Conservation (phyloP, 169 alveolate species). For the Theileria parva region DNA sequence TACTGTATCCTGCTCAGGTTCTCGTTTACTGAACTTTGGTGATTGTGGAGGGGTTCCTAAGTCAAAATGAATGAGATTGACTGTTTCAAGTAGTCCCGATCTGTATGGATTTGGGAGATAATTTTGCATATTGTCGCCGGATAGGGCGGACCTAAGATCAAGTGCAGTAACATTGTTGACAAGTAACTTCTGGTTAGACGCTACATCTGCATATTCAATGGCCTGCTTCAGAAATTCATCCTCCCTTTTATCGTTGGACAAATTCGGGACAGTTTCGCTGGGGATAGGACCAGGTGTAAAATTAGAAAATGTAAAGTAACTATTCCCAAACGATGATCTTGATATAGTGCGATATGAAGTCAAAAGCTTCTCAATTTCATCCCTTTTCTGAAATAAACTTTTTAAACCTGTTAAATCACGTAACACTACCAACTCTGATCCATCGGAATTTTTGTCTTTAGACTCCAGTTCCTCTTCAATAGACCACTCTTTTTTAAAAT, state of each 20-base stretch:
- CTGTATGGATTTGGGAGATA: conserved; percentile 52
- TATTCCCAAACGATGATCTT: background rate
- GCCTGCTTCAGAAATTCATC: conserved; percentile 18
- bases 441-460: background rate
- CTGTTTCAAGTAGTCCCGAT: conserved; percentile 35
- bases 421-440: conserved; percentile 13
- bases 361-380: conserved; percentile 35
- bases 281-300: background rate
- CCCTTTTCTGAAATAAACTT: conserved; percentile 19
- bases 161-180: conserved; percentile 45
- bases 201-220: conserved; percentile 56
- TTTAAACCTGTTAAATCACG: conserved; percentile 31
- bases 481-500: background rate
- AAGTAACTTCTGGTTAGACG: conserved; percentile 57
- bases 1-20: conserved; percentile 10
- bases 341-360: conserved; percentile 28
- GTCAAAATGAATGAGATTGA: conserved; percentile 49
- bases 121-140: conserved; percentile 12
- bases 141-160: conserved; percentile 49
- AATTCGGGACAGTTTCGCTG: background rate
- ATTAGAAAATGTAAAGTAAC: conserved; percentile 1
- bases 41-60: conserved; percentile 56
- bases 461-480: background rate
- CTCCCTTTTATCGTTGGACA: background rate
- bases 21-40: background rate